Conservation (phyloP, 805 yeast species). For the Candida nanaspora region DNA sequence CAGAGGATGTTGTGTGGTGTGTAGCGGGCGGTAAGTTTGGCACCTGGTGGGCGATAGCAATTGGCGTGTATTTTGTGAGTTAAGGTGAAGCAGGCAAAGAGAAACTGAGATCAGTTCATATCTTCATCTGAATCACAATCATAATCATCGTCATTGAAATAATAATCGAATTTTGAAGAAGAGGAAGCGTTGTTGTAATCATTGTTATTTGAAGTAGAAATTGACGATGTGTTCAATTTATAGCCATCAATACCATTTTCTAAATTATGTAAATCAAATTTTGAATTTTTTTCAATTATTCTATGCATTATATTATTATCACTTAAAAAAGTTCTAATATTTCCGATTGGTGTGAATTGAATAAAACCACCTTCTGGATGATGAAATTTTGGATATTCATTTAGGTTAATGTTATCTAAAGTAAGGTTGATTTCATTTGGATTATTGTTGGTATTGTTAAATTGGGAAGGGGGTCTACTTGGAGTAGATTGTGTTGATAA, state of each 20-base stretch:
- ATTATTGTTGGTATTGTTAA: background rate
- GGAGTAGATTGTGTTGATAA: background rate
- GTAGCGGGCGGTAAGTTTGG: no score
- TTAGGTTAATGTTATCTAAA: conserved; percentile 22
- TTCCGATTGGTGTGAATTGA: conserved; percentile 60
- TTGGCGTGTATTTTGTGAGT: no score
- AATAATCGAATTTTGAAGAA: conserved; percentile 4
- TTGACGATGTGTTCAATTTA: no score
- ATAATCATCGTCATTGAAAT: conserved; percentile 12
- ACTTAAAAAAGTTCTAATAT: conserved; percentile 36
- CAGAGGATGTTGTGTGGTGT: no score
- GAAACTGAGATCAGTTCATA: background rate
- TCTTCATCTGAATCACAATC: conserved; percentile 20
- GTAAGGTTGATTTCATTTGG: conserved; percentile 7
- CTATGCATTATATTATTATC: conserved; percentile 39
- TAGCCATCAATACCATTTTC: conserved; percentile 31
- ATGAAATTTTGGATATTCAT: conserved; percentile 48
- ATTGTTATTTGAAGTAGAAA: conserved; percentile 16
- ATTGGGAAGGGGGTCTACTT: no score
- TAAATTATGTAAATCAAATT: conserved; percentile 25
- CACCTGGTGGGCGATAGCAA: no score
- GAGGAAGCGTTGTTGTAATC: conserved; percentile 5
- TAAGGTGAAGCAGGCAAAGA: background rate
- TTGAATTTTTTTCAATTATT: conserved; percentile 38
- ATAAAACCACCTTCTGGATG: conserved; percentile 60